phyloP scores from a whole-genome alignment of 257 asterid species.

The Galeopsis tetrahit region DNA sequence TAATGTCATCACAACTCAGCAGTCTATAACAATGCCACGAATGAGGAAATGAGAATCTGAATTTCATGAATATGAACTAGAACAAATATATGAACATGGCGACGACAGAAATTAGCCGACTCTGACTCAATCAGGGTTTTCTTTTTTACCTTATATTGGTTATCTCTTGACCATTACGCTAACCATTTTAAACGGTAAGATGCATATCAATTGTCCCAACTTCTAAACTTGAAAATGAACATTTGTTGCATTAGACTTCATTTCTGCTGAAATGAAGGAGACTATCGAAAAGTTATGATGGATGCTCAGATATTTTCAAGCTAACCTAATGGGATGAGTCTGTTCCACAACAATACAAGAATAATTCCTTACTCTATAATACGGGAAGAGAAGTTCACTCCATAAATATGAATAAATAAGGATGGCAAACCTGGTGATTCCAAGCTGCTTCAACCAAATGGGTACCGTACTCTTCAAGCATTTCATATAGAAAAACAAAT shows the following conservation, averaged over 20 bases:
- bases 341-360: slow-evolving; percentile 16
- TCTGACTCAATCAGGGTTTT: slow-evolving; percentile 7
- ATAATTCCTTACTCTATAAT: not conserved
- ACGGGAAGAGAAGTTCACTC: slow-evolving; percentile 4
- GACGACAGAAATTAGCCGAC: slow-evolving; percentile 20
- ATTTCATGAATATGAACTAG: slow-evolving; percentile 4
- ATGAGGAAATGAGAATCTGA: slow-evolving; percentile 1
- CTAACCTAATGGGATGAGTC: slow-evolving; percentile 10
- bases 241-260: not conserved
- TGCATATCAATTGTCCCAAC: slow-evolving; percentile 8
- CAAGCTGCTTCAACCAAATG: slow-evolving; percentile 99
- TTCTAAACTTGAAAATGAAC: slow-evolving; percentile 7
- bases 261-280: not conserved
- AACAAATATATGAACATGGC: slow-evolving; percentile 12
- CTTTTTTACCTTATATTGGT: slow-evolving; percentile 3
- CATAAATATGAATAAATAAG: not conserved
- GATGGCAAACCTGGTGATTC: slow-evolving; percentile 82
- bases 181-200: slow-evolving; percentile 16
- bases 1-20: slow-evolving; percentile 17
- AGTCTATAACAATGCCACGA: not conserved
- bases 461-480: slow-evolving; percentile 98
- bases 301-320: slow-evolving; percentile 12
- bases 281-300: not conserved
- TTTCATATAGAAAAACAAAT: slow-evolving; percentile 87
- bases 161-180: slow-evolving; percentile 10